Percentiles rank a stretch among this genome's conserved stretches.
phyloP scores from a whole-genome alignment of 305 asterid genomes.

The Fraxinus nigra region DNA sequence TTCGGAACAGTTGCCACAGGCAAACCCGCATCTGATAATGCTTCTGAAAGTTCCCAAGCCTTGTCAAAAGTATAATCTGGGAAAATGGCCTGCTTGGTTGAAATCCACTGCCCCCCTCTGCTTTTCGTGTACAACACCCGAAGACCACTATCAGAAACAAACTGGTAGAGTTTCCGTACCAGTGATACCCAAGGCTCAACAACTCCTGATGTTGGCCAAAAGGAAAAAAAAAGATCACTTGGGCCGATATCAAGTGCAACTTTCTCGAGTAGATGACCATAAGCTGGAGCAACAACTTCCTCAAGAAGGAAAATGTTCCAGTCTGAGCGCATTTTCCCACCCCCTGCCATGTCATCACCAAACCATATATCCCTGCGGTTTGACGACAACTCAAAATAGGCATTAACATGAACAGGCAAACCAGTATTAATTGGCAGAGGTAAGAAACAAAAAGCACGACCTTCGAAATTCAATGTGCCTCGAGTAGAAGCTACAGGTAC shows the following conservation, averaged over 20 bases:
- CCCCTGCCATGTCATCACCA: slow-evolving; percentile 99
- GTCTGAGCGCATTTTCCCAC: slow-evolving; percentile 93
- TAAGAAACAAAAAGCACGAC: slow-evolving; percentile 94
- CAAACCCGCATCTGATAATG: slow-evolving; percentile 83
- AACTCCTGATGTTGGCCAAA: slow-evolving; percentile 75
- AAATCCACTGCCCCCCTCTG: slow-evolving; percentile 95
- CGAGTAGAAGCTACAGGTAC: slow-evolving; percentile 38
- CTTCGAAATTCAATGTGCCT: slow-evolving; percentile 56
- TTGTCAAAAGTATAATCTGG: slow-evolving; percentile 83
- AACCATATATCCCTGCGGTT: slow-evolving; percentile 98
- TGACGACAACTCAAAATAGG: slow-evolving; percentile 95
- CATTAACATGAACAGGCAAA: slow-evolving; percentile 89
- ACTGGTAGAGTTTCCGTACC: slow-evolving; percentile 72
- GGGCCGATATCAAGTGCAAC: slow-evolving; percentile 81
- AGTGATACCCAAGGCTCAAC: slow-evolving; percentile 89
- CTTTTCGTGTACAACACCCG: slow-evolving; percentile 72
- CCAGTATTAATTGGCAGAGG: slow-evolving; percentile 93
- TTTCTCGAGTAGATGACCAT: slow-evolving; percentile 84
- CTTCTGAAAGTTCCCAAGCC: slow-evolving; percentile 71
- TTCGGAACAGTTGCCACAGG: slow-evolving; percentile 68
- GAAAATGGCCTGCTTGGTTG: slow-evolving; percentile 88
- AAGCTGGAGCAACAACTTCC: slow-evolving; percentile 95
- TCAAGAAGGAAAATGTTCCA: slow-evolving; percentile 92
- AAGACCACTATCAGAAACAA: slow-evolving; percentile 66
- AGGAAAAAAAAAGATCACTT: slow-evolving; percentile 69